Percentiles rank a stretch among this genome's conserved stretches.
Evolutionary conservation across 257 asterid genomes (phyloP).

Genomic region (Cynanchum wilfordii): DNA sequence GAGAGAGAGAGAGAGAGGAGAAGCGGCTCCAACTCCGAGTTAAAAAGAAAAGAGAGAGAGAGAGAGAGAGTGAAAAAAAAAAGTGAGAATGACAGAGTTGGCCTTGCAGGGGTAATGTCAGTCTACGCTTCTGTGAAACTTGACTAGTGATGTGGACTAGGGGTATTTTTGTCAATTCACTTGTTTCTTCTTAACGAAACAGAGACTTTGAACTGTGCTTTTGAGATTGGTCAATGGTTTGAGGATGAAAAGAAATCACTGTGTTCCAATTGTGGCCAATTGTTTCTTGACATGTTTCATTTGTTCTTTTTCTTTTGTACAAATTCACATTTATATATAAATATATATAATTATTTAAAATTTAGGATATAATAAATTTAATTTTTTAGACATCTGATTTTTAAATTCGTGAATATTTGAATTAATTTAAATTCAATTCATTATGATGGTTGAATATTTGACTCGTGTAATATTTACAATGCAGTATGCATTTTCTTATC

Average conservation of each 20-base stretch:
- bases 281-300: not conserved
- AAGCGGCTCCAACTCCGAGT: not conserved
- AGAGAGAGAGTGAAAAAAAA: too few species aligned
- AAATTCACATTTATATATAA: too few species aligned
- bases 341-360: too few species aligned
- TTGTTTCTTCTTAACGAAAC: not conserved
- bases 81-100: constrained; percentile 46
- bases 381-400: too few species aligned
- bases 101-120: constrained; percentile 32
- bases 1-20: not conserved
- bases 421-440: too few species aligned
- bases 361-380: too few species aligned
- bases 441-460: too few species aligned
- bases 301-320: not conserved
- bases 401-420: too few species aligned
- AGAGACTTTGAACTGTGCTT: not conserved
- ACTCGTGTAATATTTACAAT: too few species aligned
- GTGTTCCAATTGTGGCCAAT: not conserved
- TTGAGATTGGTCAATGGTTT: not conserved
- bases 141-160: constrained; percentile 36
- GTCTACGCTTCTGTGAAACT: constrained; percentile 35
- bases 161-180: constrained; percentile 33
- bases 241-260: not conserved
- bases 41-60: constrained; percentile 1
- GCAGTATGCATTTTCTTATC: too few species aligned